phyloP scores from a whole-genome alignment of 805 yeast species.

The Starmerella apis region DNA sequence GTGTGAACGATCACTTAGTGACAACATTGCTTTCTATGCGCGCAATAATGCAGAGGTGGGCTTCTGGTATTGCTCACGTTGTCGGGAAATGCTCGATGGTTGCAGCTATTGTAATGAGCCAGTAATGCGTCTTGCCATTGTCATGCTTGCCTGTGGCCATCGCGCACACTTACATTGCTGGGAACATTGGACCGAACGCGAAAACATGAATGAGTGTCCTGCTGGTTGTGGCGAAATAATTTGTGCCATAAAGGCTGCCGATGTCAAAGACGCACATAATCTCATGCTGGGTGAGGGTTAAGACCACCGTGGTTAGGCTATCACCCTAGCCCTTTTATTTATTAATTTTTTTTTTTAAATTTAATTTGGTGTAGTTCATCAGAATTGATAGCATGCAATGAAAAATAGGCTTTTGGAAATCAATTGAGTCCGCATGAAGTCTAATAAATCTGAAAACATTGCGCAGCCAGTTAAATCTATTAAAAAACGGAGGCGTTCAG shows the following conservation, averaged over 20 bases:
- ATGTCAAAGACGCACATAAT: neutral
- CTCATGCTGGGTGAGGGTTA: neutral
- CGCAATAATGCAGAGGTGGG: conserved; percentile 42
- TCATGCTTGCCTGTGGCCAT: conserved; percentile 68
- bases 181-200: conserved; percentile 51
- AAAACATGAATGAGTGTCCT: conserved; percentile 59
- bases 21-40: conserved; percentile 26
- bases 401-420: too few species aligned
- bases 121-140: conserved; percentile 57
- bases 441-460: too few species aligned
- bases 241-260: neutral
- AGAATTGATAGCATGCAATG: too few species aligned
- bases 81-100: conserved; percentile 49
- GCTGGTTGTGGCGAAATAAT: conserved; percentile 49
- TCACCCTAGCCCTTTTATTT: too few species aligned
- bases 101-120: conserved; percentile 74
- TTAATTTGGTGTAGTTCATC: too few species aligned
- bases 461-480: too few species aligned
- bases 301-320: neutral
- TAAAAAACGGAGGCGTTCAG: too few species aligned
- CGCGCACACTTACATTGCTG: conserved; percentile 75
- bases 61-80: conserved; percentile 75
- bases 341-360: too few species aligned
- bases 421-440: too few species aligned
- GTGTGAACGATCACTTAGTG: conserved; percentile 30